phyloP scores from a whole-genome alignment of 768 basidiomycete genomes.

The Candolleomyces aberdarensis region DNA sequence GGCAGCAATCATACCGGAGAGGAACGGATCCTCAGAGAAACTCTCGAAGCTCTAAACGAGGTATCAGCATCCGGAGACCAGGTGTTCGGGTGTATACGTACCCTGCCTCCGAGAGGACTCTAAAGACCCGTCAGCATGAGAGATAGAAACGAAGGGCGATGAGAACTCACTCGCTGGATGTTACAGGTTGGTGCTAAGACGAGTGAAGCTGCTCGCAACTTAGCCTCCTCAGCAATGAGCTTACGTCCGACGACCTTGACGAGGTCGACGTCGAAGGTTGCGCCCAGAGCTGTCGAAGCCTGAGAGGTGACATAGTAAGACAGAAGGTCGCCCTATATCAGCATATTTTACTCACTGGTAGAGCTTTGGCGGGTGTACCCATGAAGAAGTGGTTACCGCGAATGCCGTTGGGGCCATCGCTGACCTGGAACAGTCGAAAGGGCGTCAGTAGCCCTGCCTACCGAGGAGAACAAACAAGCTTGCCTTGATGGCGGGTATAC shows the following conservation, averaged over 20 bases:
- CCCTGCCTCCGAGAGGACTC: slow-evolving; percentile 72
- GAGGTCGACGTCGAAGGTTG: slow-evolving; percentile 69
- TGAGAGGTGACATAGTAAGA: slow-evolving; percentile 13
- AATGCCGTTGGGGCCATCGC: slow-evolving; percentile 78
- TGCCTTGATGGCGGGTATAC: slow-evolving; percentile 71
- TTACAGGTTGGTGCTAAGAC: slow-evolving; percentile 82
- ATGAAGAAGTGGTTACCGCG: slow-evolving; percentile 78
- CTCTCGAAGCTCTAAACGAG: slow-evolving; percentile 61
- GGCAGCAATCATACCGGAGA: slow-evolving; percentile 68
- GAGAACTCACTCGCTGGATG: slow-evolving; percentile 59
- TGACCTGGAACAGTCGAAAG: slow-evolving; percentile 40
- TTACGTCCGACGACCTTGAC: slow-evolving; percentile 59
- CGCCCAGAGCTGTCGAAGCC: slow-evolving; percentile 70
- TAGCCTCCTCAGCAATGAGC: slow-evolving; percentile 70
- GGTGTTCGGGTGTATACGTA: slow-evolving; percentile 22
- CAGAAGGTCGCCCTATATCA: background rate
- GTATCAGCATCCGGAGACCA: background rate
- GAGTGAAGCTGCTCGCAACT: slow-evolving; percentile 63
- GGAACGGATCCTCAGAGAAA: slow-evolving; percentile 75
- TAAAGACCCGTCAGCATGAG: background rate
- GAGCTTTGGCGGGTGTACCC: slow-evolving; percentile 76
- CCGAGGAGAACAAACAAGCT: slow-evolving; percentile 1
- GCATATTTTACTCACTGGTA: slow-evolving; percentile 48
- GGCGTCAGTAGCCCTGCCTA: background rate
- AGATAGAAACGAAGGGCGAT: background rate